Evolutionary conservation across 495 filamentous ascomycete genomes (phyloP).

Genomic region (Mytilinidion resinicola): DNA sequence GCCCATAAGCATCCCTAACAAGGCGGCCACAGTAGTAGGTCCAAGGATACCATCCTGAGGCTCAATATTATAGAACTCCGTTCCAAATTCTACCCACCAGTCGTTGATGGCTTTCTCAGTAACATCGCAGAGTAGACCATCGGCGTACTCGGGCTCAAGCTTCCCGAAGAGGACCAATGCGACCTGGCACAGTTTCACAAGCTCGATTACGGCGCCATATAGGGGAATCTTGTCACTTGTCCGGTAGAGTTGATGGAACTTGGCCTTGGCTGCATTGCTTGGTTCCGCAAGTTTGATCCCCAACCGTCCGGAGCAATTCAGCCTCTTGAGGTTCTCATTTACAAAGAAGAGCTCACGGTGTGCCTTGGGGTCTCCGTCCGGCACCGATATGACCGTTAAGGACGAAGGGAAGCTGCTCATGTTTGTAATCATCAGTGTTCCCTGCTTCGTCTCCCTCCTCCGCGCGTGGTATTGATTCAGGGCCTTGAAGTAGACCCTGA

Average conservation of each 20-base stretch:
- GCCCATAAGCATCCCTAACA: constrained; percentile 82
- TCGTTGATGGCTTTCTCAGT: constrained; percentile 86
- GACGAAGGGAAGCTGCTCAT: constrained; percentile 82
- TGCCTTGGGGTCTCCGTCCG: constrained; percentile 74
- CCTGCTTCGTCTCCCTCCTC: constrained; percentile 71
- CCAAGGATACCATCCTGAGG: constrained; percentile 88
- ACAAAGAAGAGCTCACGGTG: constrained; percentile 85
- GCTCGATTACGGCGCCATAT: constrained; percentile 70
- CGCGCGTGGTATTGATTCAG: constrained; percentile 78
- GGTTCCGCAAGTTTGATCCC: constrained; percentile 74
- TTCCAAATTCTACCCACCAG: constrained; percentile 95
- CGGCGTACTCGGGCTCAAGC: constrained; percentile 79
- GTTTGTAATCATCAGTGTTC: constrained; percentile 89
- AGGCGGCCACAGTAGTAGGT: constrained; percentile 82
- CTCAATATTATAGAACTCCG: constrained; percentile 82
- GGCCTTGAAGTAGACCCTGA: constrained; percentile 80
- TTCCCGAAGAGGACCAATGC: constrained; percentile 85
- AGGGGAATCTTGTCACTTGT: constrained; percentile 75
- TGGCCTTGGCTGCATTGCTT: constrained; percentile 72
- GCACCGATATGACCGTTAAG: constrained; percentile 80
- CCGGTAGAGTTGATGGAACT: constrained; percentile 85
- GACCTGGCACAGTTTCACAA: constrained; percentile 88
- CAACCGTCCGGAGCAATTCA: constrained; percentile 86
- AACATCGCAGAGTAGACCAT: constrained; percentile 86
- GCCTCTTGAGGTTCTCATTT: constrained; percentile 86